Base-by-base conservation (phyloP, 108 stramenopile genomes). In the Nitzschia sp. region DNA sequence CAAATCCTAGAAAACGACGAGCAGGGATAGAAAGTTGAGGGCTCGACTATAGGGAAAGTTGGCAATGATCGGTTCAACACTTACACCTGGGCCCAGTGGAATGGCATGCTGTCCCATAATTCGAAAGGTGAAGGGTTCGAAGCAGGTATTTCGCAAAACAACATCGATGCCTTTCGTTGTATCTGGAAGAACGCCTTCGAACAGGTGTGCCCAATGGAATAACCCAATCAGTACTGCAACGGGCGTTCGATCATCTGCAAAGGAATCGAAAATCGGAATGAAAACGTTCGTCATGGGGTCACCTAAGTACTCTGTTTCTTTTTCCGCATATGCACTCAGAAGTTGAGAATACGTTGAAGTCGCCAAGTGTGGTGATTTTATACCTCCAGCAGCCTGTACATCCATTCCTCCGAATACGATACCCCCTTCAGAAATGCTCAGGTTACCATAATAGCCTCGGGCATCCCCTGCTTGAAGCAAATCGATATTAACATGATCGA, bases 261-360 rank as follows among this genome's bases (percentile, higher is more conserved):
- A 69, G 8, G 68, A 69, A 26, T 58, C 27, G 27, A 69, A 58
- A 59, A 69, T 58, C 8, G 56, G 56, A 45, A 69, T 58, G 26
- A 48, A 56, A 0, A 58, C 18, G 55, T 28, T 8, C 1, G 42
- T 42, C 57, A 56, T 30, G n/a, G 68, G 68, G 34, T 56, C 56
- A 0, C 68, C 68, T 27, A 45, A 13, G 68, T 69, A 69, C 5
- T 38, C 1, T 6, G 45, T 38, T 11, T 45, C 28, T 33, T 69
- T 13, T 11, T n/a, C 38, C 15, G 17, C 68, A n/a, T 25, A 1
- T n/a, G 38, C 45, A 32, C 26, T 28, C 33, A 58, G 25, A 1
- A 58, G 54, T 3, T 59, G 42, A 9, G 68, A 17, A 59, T 11
- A 56, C 6, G 62, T 46, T 9, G 62, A 19, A 6, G 62, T 63